A percentile compares a stretch with the other conserved stretches of the same genome.
phyloP scores from a whole-genome alignment of 2,329 filamentous ascomycete species.

The Didymella pomorum region DNA sequence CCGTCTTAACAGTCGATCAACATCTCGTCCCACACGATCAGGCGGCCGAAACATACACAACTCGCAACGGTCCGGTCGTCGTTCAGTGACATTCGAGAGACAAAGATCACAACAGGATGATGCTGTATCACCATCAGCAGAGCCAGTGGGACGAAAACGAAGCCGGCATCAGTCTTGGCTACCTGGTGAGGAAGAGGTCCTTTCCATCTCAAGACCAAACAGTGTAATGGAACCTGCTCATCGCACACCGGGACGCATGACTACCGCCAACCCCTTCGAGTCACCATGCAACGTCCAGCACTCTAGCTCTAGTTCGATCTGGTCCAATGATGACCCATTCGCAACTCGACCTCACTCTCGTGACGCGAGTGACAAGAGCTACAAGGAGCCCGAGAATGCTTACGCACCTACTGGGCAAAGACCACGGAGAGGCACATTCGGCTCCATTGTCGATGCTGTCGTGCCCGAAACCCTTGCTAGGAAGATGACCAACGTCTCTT shows the following conservation, averaged over 20 bases:
- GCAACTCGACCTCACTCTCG: constrained; percentile 21
- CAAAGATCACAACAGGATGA: background rate
- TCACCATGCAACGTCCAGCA: background rate
- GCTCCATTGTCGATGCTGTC: constrained; percentile 28
- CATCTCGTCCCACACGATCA: constrained; percentile 7
- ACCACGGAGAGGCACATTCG: constrained; percentile 25
- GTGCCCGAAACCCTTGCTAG: constrained; percentile 28
- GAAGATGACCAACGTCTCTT: constrained; percentile 29
- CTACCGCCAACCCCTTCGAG: constrained; percentile 14
- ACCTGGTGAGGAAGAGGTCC: constrained; percentile 13
- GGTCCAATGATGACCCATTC: constrained; percentile 27
- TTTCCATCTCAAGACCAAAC: constrained; percentile 16
- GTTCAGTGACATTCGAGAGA: constrained; percentile 11
- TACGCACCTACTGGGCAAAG: constrained; percentile 14
- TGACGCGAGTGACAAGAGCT: constrained; percentile 10
- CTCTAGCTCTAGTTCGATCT: constrained; percentile 16
- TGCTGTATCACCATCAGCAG: background rate
- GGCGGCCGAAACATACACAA: background rate
- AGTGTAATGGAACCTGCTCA: constrained; percentile 11
- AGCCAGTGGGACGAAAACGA: background rate
- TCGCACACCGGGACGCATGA: constrained; percentile 13
- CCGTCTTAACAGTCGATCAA: constrained; percentile 16
- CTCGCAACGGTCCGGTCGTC: constrained; percentile 12
- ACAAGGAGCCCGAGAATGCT: constrained; percentile 20
- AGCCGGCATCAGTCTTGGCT: constrained; percentile 10